phyloP scores from a whole-genome alignment of 1,139 yeast genomes.

The Debaryomyces sp. region DNA sequence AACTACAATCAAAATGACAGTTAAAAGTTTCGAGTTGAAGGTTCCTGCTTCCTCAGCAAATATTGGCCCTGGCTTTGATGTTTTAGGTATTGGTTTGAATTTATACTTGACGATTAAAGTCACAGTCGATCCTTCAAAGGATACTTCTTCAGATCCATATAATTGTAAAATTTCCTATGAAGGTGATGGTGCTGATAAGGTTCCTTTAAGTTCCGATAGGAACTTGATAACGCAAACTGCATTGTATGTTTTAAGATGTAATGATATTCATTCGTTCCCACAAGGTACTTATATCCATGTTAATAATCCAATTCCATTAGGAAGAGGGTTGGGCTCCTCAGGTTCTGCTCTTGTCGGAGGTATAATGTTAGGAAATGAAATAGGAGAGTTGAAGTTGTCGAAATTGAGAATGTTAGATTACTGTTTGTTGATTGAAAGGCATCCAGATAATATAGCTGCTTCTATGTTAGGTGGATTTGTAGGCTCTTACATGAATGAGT shows the following conservation, averaged over 20 bases:
- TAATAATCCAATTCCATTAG: conserved; percentile 89
- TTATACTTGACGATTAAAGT: conserved; percentile 74
- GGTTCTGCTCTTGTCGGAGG: conserved; percentile 99
- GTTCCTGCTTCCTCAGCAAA: conserved; percentile 98
- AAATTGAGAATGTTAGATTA: conserved; percentile 88
- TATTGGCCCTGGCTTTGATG: conserved; percentile 98
- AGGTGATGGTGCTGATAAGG: conserved; percentile 74
- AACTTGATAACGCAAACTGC: conserved; percentile 94
- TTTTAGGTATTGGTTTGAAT: conserved; percentile 84
- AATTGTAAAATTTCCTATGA: conserved; percentile 73
- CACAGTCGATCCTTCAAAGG: conserved; percentile 54
- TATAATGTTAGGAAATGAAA: conserved; percentile 84
- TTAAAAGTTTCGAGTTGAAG: conserved; percentile 55
- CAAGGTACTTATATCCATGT: conserved; percentile 81
- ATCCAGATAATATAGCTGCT: conserved; percentile 97
- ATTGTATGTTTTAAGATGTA: conserved; percentile 83
- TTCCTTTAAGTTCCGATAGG: conserved; percentile 74
- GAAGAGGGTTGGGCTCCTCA: conserved; percentile 97
- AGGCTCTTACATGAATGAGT: conserved; percentile 87
- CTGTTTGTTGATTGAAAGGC: conserved; percentile 95
- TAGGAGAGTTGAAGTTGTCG: conserved; percentile 71
- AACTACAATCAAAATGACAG: conserved; percentile 14
- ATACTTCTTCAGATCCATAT: conserved; percentile 60
- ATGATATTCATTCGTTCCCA: conserved; percentile 75
- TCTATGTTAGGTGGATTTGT: conserved; percentile 99